Evolutionary conservation across 176 grass and related monocot species (phyloP).

Genomic region (Dactylis glomerata): DNA sequence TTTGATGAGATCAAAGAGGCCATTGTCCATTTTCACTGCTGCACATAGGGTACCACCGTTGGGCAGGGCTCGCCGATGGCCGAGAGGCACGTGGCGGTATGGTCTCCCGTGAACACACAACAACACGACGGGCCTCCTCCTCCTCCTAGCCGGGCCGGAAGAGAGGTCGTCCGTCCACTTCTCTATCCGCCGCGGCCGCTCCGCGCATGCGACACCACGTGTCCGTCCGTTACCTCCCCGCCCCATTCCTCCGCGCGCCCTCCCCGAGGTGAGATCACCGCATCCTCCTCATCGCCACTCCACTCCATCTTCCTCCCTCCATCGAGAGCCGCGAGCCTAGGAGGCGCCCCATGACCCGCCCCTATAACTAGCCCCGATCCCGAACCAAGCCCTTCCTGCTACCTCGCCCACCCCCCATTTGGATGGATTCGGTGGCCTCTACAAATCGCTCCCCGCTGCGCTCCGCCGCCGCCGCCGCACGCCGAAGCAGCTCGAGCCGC

Average conservation of each 20-base stretch:
- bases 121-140: background rate
- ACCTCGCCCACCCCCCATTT: background rate
- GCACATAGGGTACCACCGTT: background rate
- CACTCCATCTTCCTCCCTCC: background rate
- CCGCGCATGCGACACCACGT: slow-evolving; percentile 28
- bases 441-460: slow-evolving; percentile 25
- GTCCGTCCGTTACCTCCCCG: background rate
- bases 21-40: background rate
- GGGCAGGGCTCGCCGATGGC: background rate
- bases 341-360: slow-evolving; percentile 1
- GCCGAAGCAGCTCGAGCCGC: slow-evolving; percentile 13
- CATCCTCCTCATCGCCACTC: slow-evolving; percentile 5
- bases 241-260: background rate
- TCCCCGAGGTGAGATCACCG: slow-evolving; percentile 46
- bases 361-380: slow-evolving; percentile 20
- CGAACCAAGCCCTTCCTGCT: background rate
- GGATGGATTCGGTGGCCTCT: slow-evolving; percentile 40
- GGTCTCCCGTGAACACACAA: background rate
- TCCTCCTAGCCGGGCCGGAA: background rate
- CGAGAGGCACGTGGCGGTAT: slow-evolving; percentile 13
- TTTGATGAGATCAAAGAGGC: background rate
- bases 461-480: background rate
- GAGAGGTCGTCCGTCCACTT: slow-evolving; percentile 19
- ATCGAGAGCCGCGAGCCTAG: slow-evolving; percentile 12
- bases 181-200: slow-evolving; percentile 4